Base-by-base conservation (phyloP, 2,329 filamentous ascomycete species). In the Aspergillus jensenii region DNA sequence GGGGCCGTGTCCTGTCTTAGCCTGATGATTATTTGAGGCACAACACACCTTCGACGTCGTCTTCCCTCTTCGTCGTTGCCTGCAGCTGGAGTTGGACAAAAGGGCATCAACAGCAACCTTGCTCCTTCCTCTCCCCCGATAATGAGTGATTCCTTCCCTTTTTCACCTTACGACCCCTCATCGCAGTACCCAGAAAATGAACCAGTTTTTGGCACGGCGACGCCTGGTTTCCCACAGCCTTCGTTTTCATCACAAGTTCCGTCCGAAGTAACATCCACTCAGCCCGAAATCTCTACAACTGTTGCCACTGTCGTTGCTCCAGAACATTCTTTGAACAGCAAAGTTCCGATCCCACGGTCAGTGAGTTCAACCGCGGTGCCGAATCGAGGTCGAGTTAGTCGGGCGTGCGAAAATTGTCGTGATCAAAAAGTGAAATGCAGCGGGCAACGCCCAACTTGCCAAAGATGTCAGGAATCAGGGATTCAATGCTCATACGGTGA, bases 361-460 rank as follows among this genome's bases (percentile, higher is more conserved):
- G 51, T 62, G 9, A 65, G 62, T 33, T 41, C 67, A 23, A 64
- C 55, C 58, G 62, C 41, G 52, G 66, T 61, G 60, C 66, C 64
- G 43, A 68, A 52, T 49, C 68, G 65, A 27, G 70, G 69, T 52
- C 70, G 73, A 33, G 71, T 74, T 41, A 72, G 71, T 56, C 71
- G 69, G 35, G 77, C 77, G 5, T 79, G 77, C 56, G 76, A 79
- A 62, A 75, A 74, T 53, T 79, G 77, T 60, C 75, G 77, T 11
- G 73, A 77, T 43, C 72, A 77, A 52, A 79, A 79, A 64, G 77
- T 75, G 55, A 79, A 79, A 67, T 79, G 77, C 66, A 76, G 71
- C 60, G 77, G 77, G 6, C 74, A 78, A 64, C 73, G 71, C 41
- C 77, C 77, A 33, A 67, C 67, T 31, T 79, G 77, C 57, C 68